A percentile compares a stretch with the other conserved stretches of the same genome.
Evolutionary conservation across 495 filamentous ascomycete species (phyloP).

Genomic region (Pyronema domesticum): DNA sequence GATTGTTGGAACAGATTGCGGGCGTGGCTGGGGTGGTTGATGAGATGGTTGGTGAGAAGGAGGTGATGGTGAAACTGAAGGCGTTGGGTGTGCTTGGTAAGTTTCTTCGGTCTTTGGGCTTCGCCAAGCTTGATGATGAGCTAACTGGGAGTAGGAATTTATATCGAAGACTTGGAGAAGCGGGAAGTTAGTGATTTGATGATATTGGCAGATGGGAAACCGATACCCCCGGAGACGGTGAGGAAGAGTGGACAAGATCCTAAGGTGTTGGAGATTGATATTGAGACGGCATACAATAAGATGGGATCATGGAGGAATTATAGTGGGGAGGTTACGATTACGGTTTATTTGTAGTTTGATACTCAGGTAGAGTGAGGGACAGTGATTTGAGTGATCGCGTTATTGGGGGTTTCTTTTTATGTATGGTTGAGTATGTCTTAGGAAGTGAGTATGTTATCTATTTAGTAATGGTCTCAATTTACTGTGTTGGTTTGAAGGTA

Average conservation of each 20-base stretch:
- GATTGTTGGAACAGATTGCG: slow-evolving; percentile 76
- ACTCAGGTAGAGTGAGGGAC: no score
- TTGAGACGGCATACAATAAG: slow-evolving; percentile 60
- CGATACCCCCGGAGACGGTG: slow-evolving; percentile 51
- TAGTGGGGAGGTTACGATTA: no score
- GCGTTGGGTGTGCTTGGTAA: slow-evolving; percentile 48
- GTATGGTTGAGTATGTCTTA: no score
- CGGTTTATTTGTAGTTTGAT: not conserved
- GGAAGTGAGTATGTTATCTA: no score
- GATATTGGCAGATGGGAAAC: slow-evolving; percentile 51
- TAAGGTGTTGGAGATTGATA: slow-evolving; percentile 58
- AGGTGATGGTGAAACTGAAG: slow-evolving; percentile 55
- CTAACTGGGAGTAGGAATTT: no score
- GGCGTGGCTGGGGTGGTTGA: slow-evolving; percentile 56
- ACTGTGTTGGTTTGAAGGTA: no score
- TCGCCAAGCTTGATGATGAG: no score
- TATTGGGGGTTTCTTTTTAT: no score
- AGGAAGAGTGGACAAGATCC: slow-evolving; percentile 34
- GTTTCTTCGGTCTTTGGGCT: no score
- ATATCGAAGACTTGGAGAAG: slow-evolving; percentile 47
- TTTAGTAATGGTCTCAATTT: no score
- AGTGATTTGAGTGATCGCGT: no score
- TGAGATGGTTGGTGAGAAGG: slow-evolving; percentile 12
- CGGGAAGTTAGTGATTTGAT: slow-evolving; percentile 51
- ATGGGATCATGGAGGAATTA: slow-evolving; percentile 28